Conservation (phyloP, 192 early-diverging fungal genomes). For the Podila clonocystis region DNA sequence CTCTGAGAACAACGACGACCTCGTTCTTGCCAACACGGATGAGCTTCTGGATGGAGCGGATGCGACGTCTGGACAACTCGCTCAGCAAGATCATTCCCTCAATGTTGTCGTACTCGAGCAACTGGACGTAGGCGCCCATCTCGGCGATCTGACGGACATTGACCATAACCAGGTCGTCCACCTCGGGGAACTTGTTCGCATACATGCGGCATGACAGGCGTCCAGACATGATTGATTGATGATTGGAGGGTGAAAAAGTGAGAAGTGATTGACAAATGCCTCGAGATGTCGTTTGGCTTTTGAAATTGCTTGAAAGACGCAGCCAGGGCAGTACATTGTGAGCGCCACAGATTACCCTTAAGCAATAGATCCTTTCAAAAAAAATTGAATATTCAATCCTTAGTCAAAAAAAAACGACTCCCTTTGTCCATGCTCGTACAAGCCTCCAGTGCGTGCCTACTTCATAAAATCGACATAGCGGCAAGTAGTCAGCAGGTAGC, state of each 20-base stretch:
- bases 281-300: too few relatives aligned
- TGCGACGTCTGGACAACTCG: constrained; percentile 94
- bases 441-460: too few relatives aligned
- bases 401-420: too few relatives aligned
- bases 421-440: too few relatives aligned
- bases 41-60: constrained; percentile 95
- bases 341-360: too few relatives aligned
- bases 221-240: constrained; percentile 42
- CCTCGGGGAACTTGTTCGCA: constrained; percentile 92
- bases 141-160: constrained; percentile 95
- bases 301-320: too few relatives aligned
- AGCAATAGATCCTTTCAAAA: too few relatives aligned
- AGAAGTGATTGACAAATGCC: neutral
- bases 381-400: too few relatives aligned
- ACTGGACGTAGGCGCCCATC: constrained; percentile 95
- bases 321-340: too few relatives aligned
- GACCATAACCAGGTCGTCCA: constrained; percentile 96
- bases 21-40: constrained; percentile 94
- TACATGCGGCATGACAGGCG: constrained; percentile 90
- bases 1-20: constrained; percentile 91
- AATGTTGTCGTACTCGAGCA: constrained; percentile 96
- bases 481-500: too few relatives aligned
- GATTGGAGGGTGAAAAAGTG: neutral
- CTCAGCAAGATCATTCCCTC: constrained; percentile 97
- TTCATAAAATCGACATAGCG: too few relatives aligned